Evolutionary conservation across 129 eudicot species (phyloP).

Genomic region (Ambrosia trifida): DNA sequence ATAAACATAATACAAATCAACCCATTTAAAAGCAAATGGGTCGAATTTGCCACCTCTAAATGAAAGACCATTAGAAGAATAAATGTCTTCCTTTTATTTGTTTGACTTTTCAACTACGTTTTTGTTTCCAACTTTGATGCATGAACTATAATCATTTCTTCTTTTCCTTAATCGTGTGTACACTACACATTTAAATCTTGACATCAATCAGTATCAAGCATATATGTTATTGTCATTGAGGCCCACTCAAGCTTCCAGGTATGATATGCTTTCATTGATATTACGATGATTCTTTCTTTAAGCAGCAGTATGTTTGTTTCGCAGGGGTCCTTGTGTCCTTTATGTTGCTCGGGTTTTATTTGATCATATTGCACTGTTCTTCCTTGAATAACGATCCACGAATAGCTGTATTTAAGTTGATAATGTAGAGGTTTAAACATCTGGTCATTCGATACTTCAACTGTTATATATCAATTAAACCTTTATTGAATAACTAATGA

Average conservation of each 20-base stretch:
- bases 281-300: background rate
- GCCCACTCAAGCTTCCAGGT: background rate
- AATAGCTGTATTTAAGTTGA: too few species aligned
- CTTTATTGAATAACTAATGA: too few species aligned
- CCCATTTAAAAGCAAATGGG: too few species aligned
- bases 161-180: background rate
- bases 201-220: background rate
- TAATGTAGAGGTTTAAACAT: too few species aligned
- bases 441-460: too few species aligned
- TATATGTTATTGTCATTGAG: background rate
- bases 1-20: too few species aligned
- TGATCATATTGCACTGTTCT: slow-evolving; percentile 72
- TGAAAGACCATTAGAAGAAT: too few species aligned
- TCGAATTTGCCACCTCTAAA: too few species aligned
- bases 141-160: background rate
- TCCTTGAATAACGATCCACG: slow-evolving; percentile 59
- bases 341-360: slow-evolving; percentile 72
- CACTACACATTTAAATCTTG: background rate
- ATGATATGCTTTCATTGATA: background rate
- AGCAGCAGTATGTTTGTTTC: slow-evolving; percentile 6
- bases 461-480: too few species aligned
- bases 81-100: too few species aligned
- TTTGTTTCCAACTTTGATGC: background rate
- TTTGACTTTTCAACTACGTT: too few species aligned
- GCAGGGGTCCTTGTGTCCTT: slow-evolving; percentile 74